A percentile compares a stretch with the other conserved stretches of the same genome.
Conservation (phyloP, 1,284 basidiomycete species). For the Jaminaea rosea region DNA sequence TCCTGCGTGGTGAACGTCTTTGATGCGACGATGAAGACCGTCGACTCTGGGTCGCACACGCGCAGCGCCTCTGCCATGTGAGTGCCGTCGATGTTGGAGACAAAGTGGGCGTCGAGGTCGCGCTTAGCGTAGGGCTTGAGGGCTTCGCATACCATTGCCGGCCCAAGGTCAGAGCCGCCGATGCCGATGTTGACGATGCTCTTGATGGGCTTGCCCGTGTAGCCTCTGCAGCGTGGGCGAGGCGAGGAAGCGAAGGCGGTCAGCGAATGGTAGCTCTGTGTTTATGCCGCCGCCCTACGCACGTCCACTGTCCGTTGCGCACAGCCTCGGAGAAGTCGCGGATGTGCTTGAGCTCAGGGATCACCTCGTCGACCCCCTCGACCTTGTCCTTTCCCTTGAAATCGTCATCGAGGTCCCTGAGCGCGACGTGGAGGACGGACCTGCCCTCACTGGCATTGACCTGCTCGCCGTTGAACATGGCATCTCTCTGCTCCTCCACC, state of each 20-base stretch:
- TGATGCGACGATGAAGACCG: conserved; percentile 91
- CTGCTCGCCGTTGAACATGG: conserved; percentile 90
- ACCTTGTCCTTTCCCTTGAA: conserved; percentile 62
- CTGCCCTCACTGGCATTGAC: conserved; percentile 98
- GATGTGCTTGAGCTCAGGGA: conserved; percentile 78
- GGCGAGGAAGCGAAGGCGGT: no score
- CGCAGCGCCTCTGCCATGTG: conserved; percentile 84
- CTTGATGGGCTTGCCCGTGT: conserved; percentile 88
- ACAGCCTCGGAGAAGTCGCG: conserved; percentile 78
- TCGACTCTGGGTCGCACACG: conserved; percentile 78
- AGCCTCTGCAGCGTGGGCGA: no score
- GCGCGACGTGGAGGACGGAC: conserved; percentile 86
- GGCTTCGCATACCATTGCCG: conserved; percentile 97
- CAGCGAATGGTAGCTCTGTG: no score
- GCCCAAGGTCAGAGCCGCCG: conserved; percentile 92
- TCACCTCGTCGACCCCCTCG: conserved; percentile 70
- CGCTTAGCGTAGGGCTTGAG: conserved; percentile 87
- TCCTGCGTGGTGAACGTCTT: conserved; percentile 99
- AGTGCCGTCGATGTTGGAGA: conserved; percentile 96
- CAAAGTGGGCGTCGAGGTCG: conserved; percentile 78
- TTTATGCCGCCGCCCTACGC: no score
- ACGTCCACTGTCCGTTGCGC: conserved; percentile 78
- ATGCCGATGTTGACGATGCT: conserved; percentile 98
- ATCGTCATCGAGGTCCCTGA: conserved; percentile 67
- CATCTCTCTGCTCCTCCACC: conserved; percentile 75